Evolutionary conservation across 2,329 filamentous ascomycete species (phyloP), one percentile per base, ranked within the genome.

Genomic region (Claviceps sp.): DNA sequence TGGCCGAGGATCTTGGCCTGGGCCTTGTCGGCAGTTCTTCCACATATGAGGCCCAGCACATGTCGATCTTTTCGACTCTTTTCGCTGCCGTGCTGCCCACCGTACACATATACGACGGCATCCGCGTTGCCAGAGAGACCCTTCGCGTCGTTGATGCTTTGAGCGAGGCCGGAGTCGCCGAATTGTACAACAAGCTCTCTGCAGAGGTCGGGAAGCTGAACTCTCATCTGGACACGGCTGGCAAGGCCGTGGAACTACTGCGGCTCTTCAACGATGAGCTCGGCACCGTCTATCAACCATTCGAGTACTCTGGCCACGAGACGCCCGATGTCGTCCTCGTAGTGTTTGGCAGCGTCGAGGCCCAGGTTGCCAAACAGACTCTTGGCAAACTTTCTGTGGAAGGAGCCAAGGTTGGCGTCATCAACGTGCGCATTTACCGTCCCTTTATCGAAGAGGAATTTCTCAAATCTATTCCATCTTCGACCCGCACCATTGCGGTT

Each of bases 381-480:
- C 82, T 88, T 11, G 74, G 76, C 44, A 81, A 83, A 42, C 74
- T 97, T 47, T 79, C 86, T 34, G 77, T 79, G 56, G 78, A 84
- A 57, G 89, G 85, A 57, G 78, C 79, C 63, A 88, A 84, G 70
- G 79, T 96, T 55, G 93, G 93, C 61, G 85, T 91, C 41, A 76
- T 98, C 67, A 91, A 88, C 61, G 91, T 97, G 47, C 86, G 93
- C 57, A 78, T 98, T 52, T 98, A 97, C 75, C 82, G 91, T 44
- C 93, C 93, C 16, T 97, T 98, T 63, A 81, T 93, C 37, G 93
- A 98, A 71, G 89, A 96, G 65, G 86, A 88, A 50, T 97, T 98
- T 76, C 73, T 97, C 56, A 82, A 85, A 58, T 79, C 80, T 11
- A 78, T 98, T 30, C 89, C 93, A 37, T 74, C 81, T 59, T 86